Evolutionary conservation across 2,329 filamentous ascomycete species (phyloP), one percentile per base, ranked within the genome.

Genomic region (Scortechinia acanthostroma): DNA sequence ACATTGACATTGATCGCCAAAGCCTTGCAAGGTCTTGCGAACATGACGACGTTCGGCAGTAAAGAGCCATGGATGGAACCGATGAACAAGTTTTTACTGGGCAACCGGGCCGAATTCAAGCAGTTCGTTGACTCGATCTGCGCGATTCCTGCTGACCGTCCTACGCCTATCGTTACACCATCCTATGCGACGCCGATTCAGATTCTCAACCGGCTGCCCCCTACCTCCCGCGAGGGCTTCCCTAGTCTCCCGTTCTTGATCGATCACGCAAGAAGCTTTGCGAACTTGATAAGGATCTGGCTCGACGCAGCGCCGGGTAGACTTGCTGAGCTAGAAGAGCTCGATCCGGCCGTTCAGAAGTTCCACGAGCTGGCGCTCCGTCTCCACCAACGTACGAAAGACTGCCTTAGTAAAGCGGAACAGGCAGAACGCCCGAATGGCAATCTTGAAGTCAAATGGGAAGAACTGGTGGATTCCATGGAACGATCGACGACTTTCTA

Each of bases 21-120:
- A 58, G 79, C 78, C 2, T 63, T 86, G n/a, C 81, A 85, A 64
- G 80, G 79, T 4, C 65, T 86, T 47, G 81, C 81, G 16, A 85
- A 85, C 56, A 77, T 84, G 73, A 78, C 77, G 6, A 78, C 75
- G 2, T 86, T 86, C 51, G 81, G 81, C 25, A 77, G 74, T 48
- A 86, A 86, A 59, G 81, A 86, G 56, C 74, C 77, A 4, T 86
- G 81, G 81, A 86, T 86, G 80, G 81, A 83, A 59, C 80, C 79
- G 0, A 86, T 86, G 82, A 86, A 86, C 52, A 70, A 70, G 19
- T 86, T 86, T 50, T 61, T 86, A 42, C 25, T 45, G 22, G 52
- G 52, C 46, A 46, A 49, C 49, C 42, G 28, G 13, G 4, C 30
- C n/a, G 51, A 54, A n/a, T 50, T 57, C 21, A 54, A 50, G 37